Conservation (phyloP, 2,329 filamentous ascomycete species). For the Alternaria gaisen region DNA sequence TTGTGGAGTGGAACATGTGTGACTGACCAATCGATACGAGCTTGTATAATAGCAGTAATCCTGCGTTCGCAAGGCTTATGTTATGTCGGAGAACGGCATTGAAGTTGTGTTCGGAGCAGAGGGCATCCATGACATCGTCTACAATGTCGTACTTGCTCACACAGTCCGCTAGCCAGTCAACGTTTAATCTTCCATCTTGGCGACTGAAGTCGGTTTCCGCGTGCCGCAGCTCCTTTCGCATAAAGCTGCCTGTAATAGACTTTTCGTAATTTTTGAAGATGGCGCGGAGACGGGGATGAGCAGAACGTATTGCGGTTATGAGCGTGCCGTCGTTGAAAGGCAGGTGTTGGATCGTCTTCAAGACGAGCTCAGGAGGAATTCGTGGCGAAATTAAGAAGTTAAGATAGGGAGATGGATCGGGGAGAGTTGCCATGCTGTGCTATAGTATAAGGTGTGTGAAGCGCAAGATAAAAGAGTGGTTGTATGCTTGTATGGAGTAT, state of each 20-base stretch:
- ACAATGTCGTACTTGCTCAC: conserved; percentile 41
- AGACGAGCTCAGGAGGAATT: conserved; percentile 41
- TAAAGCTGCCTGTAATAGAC: conserved; percentile 36
- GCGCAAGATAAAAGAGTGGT: not conserved
- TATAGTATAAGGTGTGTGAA: conserved; percentile 1
- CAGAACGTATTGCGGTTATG: conserved; percentile 26
- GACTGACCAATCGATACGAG: conserved; percentile 30
- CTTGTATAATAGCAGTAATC: conserved; percentile 39
- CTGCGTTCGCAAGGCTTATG: conserved; percentile 35
- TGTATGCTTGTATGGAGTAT: not conserved
- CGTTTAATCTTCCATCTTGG: conserved; percentile 14
- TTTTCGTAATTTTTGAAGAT: conserved; percentile 37
- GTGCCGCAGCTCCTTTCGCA: conserved; percentile 38
- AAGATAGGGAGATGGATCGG: not conserved
- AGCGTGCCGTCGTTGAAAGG: conserved; percentile 34
- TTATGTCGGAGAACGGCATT: conserved; percentile 38
- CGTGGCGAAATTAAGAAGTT: conserved; percentile 25
- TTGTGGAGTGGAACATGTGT: too few species aligned
- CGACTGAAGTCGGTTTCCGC: conserved; percentile 39
- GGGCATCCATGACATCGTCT: conserved; percentile 43
- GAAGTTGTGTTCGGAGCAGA: conserved; percentile 39
- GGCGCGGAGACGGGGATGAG: conserved; percentile 29
- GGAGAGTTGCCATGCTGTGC: conserved; percentile 21
- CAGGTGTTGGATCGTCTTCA: conserved; percentile 37
- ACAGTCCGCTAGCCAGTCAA: conserved; percentile 40